Base-by-base conservation (phyloP, 495 filamentous ascomycete species). In the Arthonia radiata region DNA sequence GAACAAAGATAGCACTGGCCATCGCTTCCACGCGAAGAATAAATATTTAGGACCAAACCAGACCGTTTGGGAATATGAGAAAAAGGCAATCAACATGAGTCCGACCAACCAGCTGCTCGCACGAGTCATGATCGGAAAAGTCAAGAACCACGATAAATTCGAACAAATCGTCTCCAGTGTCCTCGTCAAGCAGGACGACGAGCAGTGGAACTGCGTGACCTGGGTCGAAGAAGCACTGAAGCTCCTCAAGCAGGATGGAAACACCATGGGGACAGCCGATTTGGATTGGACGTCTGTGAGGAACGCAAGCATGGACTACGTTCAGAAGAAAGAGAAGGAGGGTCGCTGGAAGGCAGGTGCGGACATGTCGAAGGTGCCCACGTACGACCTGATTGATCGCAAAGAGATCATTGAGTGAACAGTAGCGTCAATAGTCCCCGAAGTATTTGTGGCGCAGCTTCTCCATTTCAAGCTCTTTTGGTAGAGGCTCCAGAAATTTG, bases 391-490 rank as follows among this genome's bases (percentile, higher is more conserved):
- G 39, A 29, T 53, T 12, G 31, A 41, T 36, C 22, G 33, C 8
- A 44, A 43, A 30, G 48, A 53, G 26, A 43, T 22, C 8, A 31
- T 49, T 12, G 13, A 25, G 13, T 46, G 26, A 29, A 29, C n/a
- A n/a, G n/a, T n/a, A 29, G 25, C 11, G 17, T 7, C 18, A 15
- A 15, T 24, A 15, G 25, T 24, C 28, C 14, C 19, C 14, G 19
- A 11, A 30, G 27, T 28, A 31, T 28, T 29, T 14, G 34, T 31
- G 14, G 34, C 58, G 48, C 18, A 50, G 33, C 11, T 25, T 31
- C 31, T 64, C 58, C 54, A 62, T 61, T 26, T 37, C 43, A 23
- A 58, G 34, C 35, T 54, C 56, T 30, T 52, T 39, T 0, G 51
- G 52, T 38, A 49, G 46, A 26, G 52, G 46, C 9, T 44, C 34